Evolutionary conservation across 345 rosid genomes (phyloP).

Genomic region (Angophora floribunda): DNA sequence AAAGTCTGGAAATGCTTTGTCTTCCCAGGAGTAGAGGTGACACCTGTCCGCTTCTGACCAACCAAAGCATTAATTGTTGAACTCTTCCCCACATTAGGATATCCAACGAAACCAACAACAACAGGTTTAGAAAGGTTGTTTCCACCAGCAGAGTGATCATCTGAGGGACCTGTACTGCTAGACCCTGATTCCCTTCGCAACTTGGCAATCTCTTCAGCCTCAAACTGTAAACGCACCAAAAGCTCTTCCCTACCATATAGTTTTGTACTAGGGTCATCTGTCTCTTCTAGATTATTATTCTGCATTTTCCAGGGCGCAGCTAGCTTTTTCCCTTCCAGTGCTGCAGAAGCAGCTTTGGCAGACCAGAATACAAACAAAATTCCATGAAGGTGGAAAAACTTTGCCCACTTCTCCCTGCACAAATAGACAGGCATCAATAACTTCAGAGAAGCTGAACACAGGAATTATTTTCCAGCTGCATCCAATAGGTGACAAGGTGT

Average conservation of each 20-base stretch:
- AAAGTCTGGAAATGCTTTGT: constrained; percentile 94
- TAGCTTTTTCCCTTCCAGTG: constrained; percentile 57
- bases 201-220: constrained; percentile 69
- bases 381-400: constrained; percentile 39
- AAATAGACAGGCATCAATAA: neutral
- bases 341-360: constrained; percentile 85
- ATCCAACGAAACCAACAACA: constrained; percentile 85
- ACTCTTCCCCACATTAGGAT: constrained; percentile 94
- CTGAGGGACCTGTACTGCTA: constrained; percentile 9
- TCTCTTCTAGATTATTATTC: constrained; percentile 10
- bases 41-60: constrained; percentile 89
- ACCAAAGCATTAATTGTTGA: constrained; percentile 92
- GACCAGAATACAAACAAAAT: constrained; percentile 87
- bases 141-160: constrained; percentile 2
- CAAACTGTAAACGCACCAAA: constrained; percentile 53
- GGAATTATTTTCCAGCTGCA: neutral
- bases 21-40: constrained; percentile 93
- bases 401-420: constrained; percentile 77
- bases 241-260: constrained; percentile 79
- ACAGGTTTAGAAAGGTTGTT: constrained; percentile 25
- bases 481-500: neutral
- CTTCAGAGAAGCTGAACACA: neutral
- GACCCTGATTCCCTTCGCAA: constrained; percentile 34
- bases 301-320: constrained; percentile 22
- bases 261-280: constrained; percentile 46